Base-by-base conservation (phyloP, 2,329 filamentous ascomycete species). In the Ceratocystiopsis sp. region DNA sequence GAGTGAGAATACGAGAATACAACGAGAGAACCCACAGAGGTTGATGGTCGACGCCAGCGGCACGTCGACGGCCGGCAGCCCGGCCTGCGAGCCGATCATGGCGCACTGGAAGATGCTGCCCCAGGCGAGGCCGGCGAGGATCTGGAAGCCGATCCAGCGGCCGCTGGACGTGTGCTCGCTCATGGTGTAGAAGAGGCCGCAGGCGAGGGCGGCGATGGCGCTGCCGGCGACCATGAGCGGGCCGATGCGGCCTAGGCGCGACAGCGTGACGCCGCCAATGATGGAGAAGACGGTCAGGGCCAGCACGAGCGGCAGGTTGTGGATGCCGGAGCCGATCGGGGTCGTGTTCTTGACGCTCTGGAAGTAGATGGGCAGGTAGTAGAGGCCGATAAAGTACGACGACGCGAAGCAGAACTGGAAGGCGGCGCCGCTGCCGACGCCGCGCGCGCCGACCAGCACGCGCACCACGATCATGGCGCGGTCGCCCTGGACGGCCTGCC, bases 351-450 rank as follows among this genome's bases (percentile, higher is more conserved):
- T 60, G 46, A 70, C 58, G 29, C 63, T 60, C 54, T 72, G 64
- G 18, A 72, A 68, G 57, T 67, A 71, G 45, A 70, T 58, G 0
- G 68, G 66, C 4, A 70, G 54, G 45, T 65, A 67, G 54, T 64
- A 48, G 2, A 67, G 53, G 1, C 61, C 54, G 0, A 68, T 49
- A 46, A 69, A 63, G 38, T 65, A 63, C 10, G 59, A 55, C 3
- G 61, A 58, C 13, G 62, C 61, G 18, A 68, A 57, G 42, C 64
- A 59, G 32, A 66, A 59, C 17, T 59, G 58, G 38, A 62, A 65
- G 3, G 62, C n/a, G 32, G 60, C 57, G n/a, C 60, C 57, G 9
- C 60, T 53, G 54, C 59, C 61, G 13, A 72, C 59, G 17, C 63
- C 53, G 0, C 66, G 59, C 33, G 21, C 60, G 57, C 15, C 52